These are phyloP conservation scores for Penicillium verhagenii DNA, from an alignment of 495 filamentous ascomycete genomes.

Conservation along the genomic window DNA sequence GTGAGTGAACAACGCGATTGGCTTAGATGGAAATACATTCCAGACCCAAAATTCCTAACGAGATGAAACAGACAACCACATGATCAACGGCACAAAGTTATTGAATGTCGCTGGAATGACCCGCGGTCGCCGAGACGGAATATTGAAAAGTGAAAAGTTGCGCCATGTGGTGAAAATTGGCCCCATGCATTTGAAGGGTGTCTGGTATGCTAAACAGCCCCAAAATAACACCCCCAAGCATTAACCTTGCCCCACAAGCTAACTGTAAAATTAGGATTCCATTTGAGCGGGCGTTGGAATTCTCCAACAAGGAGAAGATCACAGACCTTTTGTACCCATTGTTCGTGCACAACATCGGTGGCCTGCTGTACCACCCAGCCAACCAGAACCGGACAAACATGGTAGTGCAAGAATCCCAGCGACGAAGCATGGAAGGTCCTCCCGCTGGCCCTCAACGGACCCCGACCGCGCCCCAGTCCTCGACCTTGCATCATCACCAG, in stretches of 20 bases:
- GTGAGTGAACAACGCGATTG: conserved; percentile 53
- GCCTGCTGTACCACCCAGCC: conserved; percentile 88
- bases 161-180: conserved; percentile 98
- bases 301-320: conserved; percentile 99
- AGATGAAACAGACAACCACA: conserved; percentile 77
- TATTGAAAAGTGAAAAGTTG: conserved; percentile 95
- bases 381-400: conserved; percentile 80
- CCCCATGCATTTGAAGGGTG: conserved; percentile 97
- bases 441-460: conserved; percentile 33
- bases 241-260: neutral
- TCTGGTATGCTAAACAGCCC: conserved; percentile 88
- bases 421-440: conserved; percentile 58
- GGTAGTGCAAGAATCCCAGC: conserved; percentile 83
- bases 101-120: conserved; percentile 99
- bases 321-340: conserved; percentile 92
- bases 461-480: conserved; percentile 60
- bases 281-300: conserved; percentile 92
- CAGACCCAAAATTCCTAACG: conserved; percentile 10
- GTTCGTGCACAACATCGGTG: conserved; percentile 97
- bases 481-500: conserved; percentile 77
- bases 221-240: neutral
- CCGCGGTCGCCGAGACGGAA: conserved; percentile 89
- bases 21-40: neutral
- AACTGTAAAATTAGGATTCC: conserved; percentile 71
- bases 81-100: conserved; percentile 98